These are phyloP conservation scores for Calonectria ilicicola DNA, from an alignment of 2,329 filamentous ascomycete genomes.

Conservation along the genomic window DNA sequence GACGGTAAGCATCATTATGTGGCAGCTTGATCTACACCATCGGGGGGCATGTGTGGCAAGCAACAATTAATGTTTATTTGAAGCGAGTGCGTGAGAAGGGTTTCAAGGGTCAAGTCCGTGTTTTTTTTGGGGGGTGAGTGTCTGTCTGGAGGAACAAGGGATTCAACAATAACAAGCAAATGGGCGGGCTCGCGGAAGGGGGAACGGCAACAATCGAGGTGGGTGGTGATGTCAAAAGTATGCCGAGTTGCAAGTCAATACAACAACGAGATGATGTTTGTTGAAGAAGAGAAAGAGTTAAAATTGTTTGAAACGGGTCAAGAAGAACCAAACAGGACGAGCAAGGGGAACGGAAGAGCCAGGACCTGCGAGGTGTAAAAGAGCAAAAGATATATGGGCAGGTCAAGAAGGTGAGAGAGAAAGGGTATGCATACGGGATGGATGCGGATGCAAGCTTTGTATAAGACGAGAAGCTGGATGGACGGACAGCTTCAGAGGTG, in stretches of 20 bases:
- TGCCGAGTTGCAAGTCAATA: background rate
- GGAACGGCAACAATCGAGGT: background rate
- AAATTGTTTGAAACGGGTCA: background rate
- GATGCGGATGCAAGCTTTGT: conserved; percentile 41
- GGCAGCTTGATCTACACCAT: conserved; percentile 42
- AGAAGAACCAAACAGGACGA: conserved; percentile 11
- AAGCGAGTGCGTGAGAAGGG: conserved; percentile 18
- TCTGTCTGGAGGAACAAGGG: background rate
- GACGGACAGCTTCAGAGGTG: conserved; percentile 59
- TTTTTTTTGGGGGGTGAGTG: background rate
- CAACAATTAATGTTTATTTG: conserved; percentile 25
- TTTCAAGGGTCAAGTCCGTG: conserved; percentile 32
- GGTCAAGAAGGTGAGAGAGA: conserved; percentile 31
- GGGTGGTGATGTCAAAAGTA: background rate
- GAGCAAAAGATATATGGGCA: conserved; percentile 18
- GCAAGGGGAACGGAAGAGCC: conserved; percentile 10
- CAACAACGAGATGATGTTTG: background rate
- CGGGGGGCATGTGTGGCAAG: conserved; percentile 42
- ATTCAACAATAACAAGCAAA: conserved; percentile 1
- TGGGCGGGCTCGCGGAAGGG: background rate
- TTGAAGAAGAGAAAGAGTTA: background rate
- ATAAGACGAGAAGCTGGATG: conserved; percentile 55
- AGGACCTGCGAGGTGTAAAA: conserved; percentile 23
- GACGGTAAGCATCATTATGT: conserved; percentile 70
- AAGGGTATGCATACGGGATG: conserved; percentile 37